Evolutionary conservation across 2,329 filamentous ascomycete species (phyloP).

Genomic region (Pseudocercospora eumusae): DNA sequence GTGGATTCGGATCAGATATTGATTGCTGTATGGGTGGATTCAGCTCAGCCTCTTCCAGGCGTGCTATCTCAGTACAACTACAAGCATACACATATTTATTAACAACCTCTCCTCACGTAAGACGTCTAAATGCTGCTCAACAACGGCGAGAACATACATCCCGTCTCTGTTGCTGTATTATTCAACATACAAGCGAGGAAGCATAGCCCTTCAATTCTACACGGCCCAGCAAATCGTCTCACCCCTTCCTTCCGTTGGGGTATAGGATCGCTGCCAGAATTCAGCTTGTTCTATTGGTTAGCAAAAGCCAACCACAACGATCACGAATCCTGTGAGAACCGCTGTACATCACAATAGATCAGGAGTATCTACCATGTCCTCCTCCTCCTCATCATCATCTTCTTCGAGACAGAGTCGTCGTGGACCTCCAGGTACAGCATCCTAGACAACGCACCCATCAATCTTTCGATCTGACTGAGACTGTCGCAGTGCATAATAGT

Average conservation of each 20-base stretch:
- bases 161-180: neutral
- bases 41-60: conserved; percentile 8
- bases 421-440: conserved; percentile 1
- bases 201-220: conserved; percentile 1
- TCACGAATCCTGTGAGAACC: neutral
- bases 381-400: too few species aligned
- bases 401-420: neutral
- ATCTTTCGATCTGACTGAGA: neutral
- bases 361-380: neutral
- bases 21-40: neutral
- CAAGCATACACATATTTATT: neutral
- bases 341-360: neutral
- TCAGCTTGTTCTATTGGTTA: neutral
- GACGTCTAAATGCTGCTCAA: neutral
- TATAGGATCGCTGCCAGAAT: neutral
- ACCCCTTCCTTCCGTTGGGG: neutral
- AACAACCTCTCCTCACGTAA: conserved; percentile 3
- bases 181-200: neutral
- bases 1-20: conserved; percentile 1
- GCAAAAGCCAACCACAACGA: neutral
- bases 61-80: neutral
- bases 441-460: neutral
- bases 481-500: neutral
- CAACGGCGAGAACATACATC: neutral
- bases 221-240: neutral